phyloP scores from a whole-genome alignment of 2,329 filamentous ascomycete genomes.

The Rosellinia necatrix region DNA sequence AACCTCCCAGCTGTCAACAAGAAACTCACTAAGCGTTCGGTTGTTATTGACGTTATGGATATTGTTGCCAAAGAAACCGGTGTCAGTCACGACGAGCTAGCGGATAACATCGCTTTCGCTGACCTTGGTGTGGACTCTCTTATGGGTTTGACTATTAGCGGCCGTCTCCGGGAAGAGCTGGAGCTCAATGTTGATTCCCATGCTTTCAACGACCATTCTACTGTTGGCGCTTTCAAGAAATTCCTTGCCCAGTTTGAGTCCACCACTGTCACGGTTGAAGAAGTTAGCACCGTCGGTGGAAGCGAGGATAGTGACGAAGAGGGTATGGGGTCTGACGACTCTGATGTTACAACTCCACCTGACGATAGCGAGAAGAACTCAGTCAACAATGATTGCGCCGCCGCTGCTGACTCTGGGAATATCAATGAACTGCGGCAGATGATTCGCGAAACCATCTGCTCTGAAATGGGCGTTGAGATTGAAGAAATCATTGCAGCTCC shows the following conservation, averaged over 20 bases:
- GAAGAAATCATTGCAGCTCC: conserved; percentile 62
- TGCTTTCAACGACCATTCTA: conserved; percentile 59
- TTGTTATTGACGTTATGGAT: conserved; percentile 53
- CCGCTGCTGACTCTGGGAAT: conserved; percentile 44
- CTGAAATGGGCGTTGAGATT: conserved; percentile 72
- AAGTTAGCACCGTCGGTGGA: conserved; percentile 43
- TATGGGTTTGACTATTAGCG: conserved; percentile 62
- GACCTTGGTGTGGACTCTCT: conserved; percentile 66
- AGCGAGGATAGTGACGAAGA: conserved; percentile 51
- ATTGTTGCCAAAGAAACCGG: conserved; percentile 63
- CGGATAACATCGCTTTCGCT: conserved; percentile 59
- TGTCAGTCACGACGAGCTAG: conserved; percentile 58
- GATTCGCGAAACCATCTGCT: conserved; percentile 69
- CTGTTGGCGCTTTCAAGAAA: conserved; percentile 58
- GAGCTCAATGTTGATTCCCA: conserved; percentile 59
- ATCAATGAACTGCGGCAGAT: conserved; percentile 53
- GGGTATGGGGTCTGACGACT: conserved; percentile 54
- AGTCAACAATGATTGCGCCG: conserved; percentile 47
- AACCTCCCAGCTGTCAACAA: conserved; percentile 56
- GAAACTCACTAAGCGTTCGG: conserved; percentile 51
- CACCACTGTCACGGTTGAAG: conserved; percentile 38
- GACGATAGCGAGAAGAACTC: conserved; percentile 58
- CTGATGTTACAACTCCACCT: conserved; percentile 56
- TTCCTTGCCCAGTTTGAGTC: conserved; percentile 46
- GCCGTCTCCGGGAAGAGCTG: conserved; percentile 61